Base-by-base conservation (phyloP, 768 basidiomycete genomes). In the Hericium rajendrae region DNA sequence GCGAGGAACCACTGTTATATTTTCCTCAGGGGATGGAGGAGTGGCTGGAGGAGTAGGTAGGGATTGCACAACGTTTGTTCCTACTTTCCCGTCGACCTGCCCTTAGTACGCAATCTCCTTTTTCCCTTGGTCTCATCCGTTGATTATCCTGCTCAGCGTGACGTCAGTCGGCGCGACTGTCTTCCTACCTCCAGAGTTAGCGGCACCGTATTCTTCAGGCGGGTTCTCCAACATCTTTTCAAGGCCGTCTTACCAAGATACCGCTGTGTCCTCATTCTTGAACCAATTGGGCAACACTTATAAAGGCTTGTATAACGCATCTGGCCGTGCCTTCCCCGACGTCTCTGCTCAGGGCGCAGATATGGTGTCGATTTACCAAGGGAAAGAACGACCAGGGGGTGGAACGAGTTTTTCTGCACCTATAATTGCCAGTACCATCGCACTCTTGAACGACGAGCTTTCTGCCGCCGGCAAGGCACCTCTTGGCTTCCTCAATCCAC, bases 401-500 rank as follows among this genome's bases (percentile, higher is more conserved):
- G 67, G 67, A 51, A 68, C 67, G 28, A 62, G 60, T 52, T 64
- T 61, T 38, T 59, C 60, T 8, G 62, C 56, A 46, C 67, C 67
- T 10, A 61, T 60, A 9, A 67, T 70, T 58, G 69, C 69, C 12
- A 53, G 58, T 38, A 57, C 68, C 43, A 46, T 70, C 40, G 55
- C 68, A 38, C 65, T 70, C 20, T 59, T 70, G 15, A 70, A 70
- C 53, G 69, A 68, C 59, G 52, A 58, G 54, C 59, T 60, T 11
- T 37, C 55, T 20, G 41, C 57, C 8, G 55, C 46, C 1, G 59
- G 61, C 2, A 58, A 57, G 38, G 43, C 54, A 4, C 38, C 51
- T 1, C 49, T 62, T 5, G 65, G 65, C 3, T 64, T 62, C 56
- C 24, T 66, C 15, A 64, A 66, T 48, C 65, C 65, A 12, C 59